phyloP scores from a whole-genome alignment of 1,284 basidiomycete species.

The Sanghuangporus sanghuang region DNA sequence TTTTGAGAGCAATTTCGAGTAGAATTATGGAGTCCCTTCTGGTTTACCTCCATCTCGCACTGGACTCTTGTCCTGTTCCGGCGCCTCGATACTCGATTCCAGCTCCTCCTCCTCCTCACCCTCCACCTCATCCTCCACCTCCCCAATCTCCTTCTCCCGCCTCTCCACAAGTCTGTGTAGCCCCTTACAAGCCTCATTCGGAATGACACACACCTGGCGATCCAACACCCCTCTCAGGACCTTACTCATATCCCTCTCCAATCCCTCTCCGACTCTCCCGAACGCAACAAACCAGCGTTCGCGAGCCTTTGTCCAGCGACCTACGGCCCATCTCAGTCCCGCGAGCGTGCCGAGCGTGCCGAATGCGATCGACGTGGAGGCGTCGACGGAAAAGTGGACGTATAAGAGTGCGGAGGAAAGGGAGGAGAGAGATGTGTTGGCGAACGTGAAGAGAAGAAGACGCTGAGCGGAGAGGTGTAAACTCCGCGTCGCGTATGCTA shows the following conservation, averaged over 20 bases:
- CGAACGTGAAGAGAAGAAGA: constrained; percentile 43
- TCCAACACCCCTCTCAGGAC: constrained; percentile 44
- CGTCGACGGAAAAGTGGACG: constrained; percentile 38
- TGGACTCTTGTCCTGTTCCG: background rate
- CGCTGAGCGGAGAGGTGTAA: constrained; percentile 68
- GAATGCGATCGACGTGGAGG: constrained; percentile 55
- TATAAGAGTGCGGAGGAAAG: constrained; percentile 39
- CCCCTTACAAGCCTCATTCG: constrained; percentile 31
- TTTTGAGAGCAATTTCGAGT: background rate
- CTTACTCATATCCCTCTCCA: constrained; percentile 67
- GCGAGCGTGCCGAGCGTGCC: constrained; percentile 50
- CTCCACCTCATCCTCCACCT: constrained; percentile 38
- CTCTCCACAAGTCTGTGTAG: constrained; percentile 37
- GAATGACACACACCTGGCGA: constrained; percentile 34
- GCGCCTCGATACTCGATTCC: background rate
- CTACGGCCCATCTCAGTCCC: constrained; percentile 63
- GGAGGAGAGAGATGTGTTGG: constrained; percentile 31
- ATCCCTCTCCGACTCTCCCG: constrained; percentile 59
- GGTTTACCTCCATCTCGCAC: background rate
- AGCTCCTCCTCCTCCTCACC: constrained; percentile 30
- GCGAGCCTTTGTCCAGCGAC: constrained; percentile 70
- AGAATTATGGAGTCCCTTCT: background rate
- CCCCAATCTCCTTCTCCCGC: constrained; percentile 38
- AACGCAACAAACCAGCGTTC: constrained; percentile 71
- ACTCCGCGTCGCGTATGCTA: constrained; percentile 55